Percentiles rank a stretch among this genome's conserved stretches.
These are phyloP conservation scores for Fonsecaea erecta DNA, from an alignment of 2,329 filamentous ascomycete species.

Conservation along the genomic window DNA sequence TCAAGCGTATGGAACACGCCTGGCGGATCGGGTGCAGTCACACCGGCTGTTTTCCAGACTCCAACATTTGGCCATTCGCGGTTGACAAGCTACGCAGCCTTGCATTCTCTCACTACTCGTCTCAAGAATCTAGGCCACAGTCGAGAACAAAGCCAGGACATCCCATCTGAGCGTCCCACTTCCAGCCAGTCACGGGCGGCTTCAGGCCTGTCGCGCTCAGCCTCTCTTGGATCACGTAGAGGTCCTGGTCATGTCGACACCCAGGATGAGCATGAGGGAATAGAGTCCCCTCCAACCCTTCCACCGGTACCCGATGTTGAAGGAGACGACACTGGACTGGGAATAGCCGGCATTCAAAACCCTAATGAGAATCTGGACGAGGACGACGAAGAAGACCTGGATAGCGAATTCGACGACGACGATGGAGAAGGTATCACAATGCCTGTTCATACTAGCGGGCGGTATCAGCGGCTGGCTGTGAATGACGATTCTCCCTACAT, in stretches of 20 bases:
- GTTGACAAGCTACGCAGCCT: slow-evolving; percentile 40
- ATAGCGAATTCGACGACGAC: slow-evolving; percentile 19
- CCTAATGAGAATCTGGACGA: slow-evolving; percentile 41
- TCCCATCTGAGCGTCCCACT: background rate
- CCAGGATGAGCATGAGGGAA: slow-evolving; percentile 40
- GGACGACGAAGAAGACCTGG: slow-evolving; percentile 26
- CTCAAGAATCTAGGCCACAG: slow-evolving; percentile 47
- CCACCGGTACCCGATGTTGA: slow-evolving; percentile 34
- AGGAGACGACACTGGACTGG: slow-evolving; percentile 41
- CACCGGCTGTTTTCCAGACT: slow-evolving; percentile 43
- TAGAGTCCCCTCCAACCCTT: slow-evolving; percentile 33
- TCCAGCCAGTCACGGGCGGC: slow-evolving; percentile 5
- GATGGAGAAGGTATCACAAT: slow-evolving; percentile 29
- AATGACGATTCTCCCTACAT: slow-evolving; percentile 30
- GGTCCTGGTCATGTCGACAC: slow-evolving; percentile 45
- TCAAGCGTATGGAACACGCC: slow-evolving; percentile 22
- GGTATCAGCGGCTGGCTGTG: slow-evolving; percentile 22
- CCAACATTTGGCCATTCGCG: slow-evolving; percentile 43
- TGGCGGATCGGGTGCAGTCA: slow-evolving; percentile 27
- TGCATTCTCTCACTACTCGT: slow-evolving; percentile 44
- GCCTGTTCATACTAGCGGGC: slow-evolving; percentile 19
- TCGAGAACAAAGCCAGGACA: slow-evolving; percentile 44
- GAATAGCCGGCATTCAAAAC: slow-evolving; percentile 41
- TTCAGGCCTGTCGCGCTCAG: slow-evolving; percentile 39
- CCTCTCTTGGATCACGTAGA: slow-evolving; percentile 48